Evolutionary conservation across 306 rosid species (phyloP).

Genomic region (Glycine latifolia): DNA sequence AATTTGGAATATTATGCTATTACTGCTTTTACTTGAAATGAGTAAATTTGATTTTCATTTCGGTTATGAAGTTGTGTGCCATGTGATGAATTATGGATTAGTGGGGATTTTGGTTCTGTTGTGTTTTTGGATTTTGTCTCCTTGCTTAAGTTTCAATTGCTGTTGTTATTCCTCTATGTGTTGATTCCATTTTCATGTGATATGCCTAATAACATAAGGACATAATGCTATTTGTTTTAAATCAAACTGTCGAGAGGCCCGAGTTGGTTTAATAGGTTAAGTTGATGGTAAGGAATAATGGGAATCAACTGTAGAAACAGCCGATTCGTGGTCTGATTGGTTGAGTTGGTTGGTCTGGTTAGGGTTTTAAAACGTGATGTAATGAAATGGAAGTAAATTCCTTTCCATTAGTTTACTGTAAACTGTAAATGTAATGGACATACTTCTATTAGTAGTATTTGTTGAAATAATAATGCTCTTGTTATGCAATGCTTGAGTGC

Average conservation of each 20-base stretch:
- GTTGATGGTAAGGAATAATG: constrained; percentile 14
- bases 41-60: constrained; percentile 19
- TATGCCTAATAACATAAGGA: constrained; percentile 17
- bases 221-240: background rate
- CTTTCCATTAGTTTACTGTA: background rate
- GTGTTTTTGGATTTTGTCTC: background rate
- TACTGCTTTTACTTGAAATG: constrained; percentile 21
- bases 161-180: background rate
- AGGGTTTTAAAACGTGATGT: constrained; percentile 20
- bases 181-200: background rate
- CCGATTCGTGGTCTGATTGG: background rate
- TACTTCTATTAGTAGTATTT: background rate
- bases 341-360: background rate
- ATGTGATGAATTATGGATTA: constrained; percentile 9
- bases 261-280: background rate
- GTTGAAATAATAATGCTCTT: background rate
- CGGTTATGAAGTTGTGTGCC: constrained; percentile 18
- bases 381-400: background rate
- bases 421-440: background rate
- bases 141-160: background rate
- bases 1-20: constrained; percentile 30
- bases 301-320: background rate
- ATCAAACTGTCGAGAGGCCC: background rate
- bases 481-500: background rate
- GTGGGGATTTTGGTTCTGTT: background rate